Evolutionary conservation across 495 filamentous ascomycete species (phyloP).

Genomic region (Hypoxylon fragiforme): DNA sequence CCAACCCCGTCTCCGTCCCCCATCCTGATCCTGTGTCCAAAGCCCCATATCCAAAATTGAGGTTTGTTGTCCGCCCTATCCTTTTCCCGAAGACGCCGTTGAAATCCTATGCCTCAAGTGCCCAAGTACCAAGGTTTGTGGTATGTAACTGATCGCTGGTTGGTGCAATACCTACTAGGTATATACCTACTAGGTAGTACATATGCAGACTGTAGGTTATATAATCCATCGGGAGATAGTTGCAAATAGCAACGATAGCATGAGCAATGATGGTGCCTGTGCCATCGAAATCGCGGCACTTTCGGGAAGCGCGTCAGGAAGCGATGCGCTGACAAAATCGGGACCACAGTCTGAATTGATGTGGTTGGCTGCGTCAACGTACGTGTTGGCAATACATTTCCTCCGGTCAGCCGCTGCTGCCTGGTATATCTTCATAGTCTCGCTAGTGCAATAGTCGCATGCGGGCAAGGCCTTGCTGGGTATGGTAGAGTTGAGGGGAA

Average conservation of each 20-base stretch:
- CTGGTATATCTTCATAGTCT: slow-evolving; percentile 72
- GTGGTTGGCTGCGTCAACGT: slow-evolving; percentile 63
- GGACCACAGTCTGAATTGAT: slow-evolving; percentile 69
- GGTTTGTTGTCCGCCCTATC: slow-evolving; percentile 5
- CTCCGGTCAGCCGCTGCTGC: slow-evolving; percentile 60
- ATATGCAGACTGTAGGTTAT: no score
- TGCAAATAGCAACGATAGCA: slow-evolving; percentile 22
- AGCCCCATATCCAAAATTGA: slow-evolving; percentile 5
- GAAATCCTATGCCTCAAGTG: slow-evolving; percentile 5
- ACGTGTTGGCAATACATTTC: slow-evolving; percentile 61
- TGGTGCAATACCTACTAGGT: no score
- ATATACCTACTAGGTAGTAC: no score
- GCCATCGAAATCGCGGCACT: slow-evolving; percentile 18
- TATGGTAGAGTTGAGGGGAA: slow-evolving; percentile 75
- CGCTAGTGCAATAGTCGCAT: slow-evolving; percentile 68
- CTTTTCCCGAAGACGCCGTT: slow-evolving; percentile 24
- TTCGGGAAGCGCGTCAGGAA: slow-evolving; percentile 47
- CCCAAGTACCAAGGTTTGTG: not conserved
- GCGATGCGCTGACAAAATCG: slow-evolving; percentile 61
- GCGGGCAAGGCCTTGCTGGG: slow-evolving; percentile 64
- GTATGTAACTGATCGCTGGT: not conserved
- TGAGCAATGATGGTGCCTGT: slow-evolving; percentile 25
- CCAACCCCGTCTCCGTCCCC: no score
- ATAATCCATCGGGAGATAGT: slow-evolving; percentile 18
- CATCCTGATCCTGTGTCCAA: slow-evolving; percentile 20